Evolutionary conservation across 441 rosid species (phyloP).

Genomic region (Adansonia gregorii): DNA sequence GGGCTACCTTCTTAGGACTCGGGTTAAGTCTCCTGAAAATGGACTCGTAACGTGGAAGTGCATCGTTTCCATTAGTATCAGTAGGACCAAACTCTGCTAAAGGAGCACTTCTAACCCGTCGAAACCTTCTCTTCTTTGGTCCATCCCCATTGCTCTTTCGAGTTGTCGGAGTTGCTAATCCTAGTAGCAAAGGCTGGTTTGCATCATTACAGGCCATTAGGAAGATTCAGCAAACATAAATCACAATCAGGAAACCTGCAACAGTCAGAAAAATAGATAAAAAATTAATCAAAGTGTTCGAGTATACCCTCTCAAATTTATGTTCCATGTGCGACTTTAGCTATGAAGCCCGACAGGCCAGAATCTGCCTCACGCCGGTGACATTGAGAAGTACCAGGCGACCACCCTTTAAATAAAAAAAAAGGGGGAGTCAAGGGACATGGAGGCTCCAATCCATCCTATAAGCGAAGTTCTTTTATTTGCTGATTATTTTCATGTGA

Average conservation of each 20-base stretch:
- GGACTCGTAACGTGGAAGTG: conserved; percentile 30
- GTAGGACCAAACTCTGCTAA: conserved; percentile 36
- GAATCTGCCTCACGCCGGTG: no score
- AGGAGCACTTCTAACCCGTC: conserved; percentile 61
- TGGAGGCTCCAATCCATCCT: conserved; percentile 27
- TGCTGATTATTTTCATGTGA: neutral
- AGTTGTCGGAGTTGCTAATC: conserved; percentile 27
- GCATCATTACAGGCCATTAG: conserved; percentile 48
- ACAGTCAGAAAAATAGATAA: neutral
- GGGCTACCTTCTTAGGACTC: conserved; percentile 39
- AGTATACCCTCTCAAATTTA: neutral
- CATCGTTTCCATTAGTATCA: conserved; percentile 15
- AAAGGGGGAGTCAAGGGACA: conserved; percentile 1
- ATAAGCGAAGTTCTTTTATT: no score
- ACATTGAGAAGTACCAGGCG: no score
- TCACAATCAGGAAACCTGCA: conserved; percentile 4
- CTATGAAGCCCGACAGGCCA: no score
- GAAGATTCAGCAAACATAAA: conserved; percentile 12
- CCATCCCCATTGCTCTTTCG: conserved; percentile 29
- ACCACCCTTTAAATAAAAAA: no score
- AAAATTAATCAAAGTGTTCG: neutral
- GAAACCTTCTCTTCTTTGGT: conserved; percentile 41
- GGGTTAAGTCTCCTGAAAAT: conserved; percentile 40
- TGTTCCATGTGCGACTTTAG: neutral
- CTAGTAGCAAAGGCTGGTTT: conserved; percentile 46